Evolutionary conservation across 2,329 filamentous ascomycete genomes (phyloP).

Genomic region (Spiromastix sp.): DNA sequence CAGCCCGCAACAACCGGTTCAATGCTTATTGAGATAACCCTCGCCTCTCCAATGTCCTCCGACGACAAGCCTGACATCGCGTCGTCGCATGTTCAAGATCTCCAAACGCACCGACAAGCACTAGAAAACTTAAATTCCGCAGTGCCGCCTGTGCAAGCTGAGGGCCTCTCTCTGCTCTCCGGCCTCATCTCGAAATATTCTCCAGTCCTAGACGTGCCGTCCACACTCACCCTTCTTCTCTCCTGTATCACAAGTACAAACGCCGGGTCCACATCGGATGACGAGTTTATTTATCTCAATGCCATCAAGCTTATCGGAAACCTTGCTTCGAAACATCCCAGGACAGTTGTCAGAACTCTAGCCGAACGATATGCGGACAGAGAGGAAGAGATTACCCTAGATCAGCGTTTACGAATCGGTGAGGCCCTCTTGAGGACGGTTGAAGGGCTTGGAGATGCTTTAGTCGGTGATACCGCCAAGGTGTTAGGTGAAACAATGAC

Average conservation of each 20-base stretch:
- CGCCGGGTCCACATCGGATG: constrained; percentile 27
- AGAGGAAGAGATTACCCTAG: constrained; percentile 25
- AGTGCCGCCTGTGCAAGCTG: constrained; percentile 32
- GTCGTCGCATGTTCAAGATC: constrained; percentile 23
- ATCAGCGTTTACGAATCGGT: constrained; percentile 32
- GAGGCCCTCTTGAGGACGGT: constrained; percentile 32
- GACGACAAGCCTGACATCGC: constrained; percentile 15
- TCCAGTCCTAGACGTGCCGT: constrained; percentile 33
- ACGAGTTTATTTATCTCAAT: constrained; percentile 35
- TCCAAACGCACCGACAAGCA: constrained; percentile 32
- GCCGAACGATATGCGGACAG: constrained; percentile 31
- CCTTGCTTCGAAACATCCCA: constrained; percentile 31
- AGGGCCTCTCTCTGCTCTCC: constrained; percentile 32
- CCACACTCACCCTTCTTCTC: constrained; percentile 30
- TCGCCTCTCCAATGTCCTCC: constrained; percentile 15
- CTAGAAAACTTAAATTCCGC: constrained; percentile 30
- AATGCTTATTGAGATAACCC: constrained; percentile 33
- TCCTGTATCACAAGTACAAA: constrained; percentile 25
- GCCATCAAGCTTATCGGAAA: constrained; percentile 32
- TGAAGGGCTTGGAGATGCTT: constrained; percentile 28
- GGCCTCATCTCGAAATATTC: constrained; percentile 30
- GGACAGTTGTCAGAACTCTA: constrained; percentile 30
- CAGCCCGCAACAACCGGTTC: constrained; percentile 31
- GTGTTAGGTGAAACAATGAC: constrained; percentile 30
- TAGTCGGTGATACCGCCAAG: constrained; percentile 27